A percentile compares a stretch with the other conserved stretches of the same genome.
These are phyloP conservation scores for Colletotrichum gloeosporioides DNA, from an alignment of 2,329 filamentous ascomycete species.

Conservation along the genomic window DNA sequence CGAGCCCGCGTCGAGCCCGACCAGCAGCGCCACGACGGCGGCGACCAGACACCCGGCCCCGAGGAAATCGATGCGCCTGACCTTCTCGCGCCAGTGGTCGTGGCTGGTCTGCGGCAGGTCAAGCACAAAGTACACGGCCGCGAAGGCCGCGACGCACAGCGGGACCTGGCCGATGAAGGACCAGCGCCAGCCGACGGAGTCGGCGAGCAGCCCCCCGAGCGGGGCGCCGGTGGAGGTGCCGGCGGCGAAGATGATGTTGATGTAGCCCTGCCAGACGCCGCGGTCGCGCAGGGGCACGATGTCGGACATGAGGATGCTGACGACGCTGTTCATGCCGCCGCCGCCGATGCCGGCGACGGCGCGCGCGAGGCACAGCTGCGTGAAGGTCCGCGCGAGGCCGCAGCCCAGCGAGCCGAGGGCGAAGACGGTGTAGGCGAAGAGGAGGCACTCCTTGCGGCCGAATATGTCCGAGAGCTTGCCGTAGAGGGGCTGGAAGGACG, in stretches of 20 bases:
- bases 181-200: constrained; percentile 79
- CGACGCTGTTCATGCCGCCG: constrained; percentile 74
- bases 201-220: constrained; percentile 73
- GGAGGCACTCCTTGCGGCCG: constrained; percentile 68
- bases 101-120: constrained; percentile 64
- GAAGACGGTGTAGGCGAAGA: constrained; percentile 70
- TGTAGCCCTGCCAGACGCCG: constrained; percentile 74
- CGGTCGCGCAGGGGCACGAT: constrained; percentile 72
- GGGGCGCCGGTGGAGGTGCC: constrained; percentile 75
- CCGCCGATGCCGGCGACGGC: constrained; percentile 63
- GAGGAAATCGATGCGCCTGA: constrained; percentile 74
- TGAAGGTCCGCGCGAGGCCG: constrained; percentile 67
- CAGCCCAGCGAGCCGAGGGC: constrained; percentile 68
- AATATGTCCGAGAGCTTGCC: constrained; percentile 76
- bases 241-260: constrained; percentile 74
- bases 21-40: constrained; percentile 69
- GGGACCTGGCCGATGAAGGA: constrained; percentile 74
- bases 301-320: constrained; percentile 73
- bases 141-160: constrained; percentile 68
- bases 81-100: constrained; percentile 68
- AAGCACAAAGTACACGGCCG: constrained; percentile 67
- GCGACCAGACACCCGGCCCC: constrained; percentile 70
- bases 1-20: constrained; percentile 75
- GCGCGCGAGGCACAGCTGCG: constrained; percentile 69
- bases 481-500: constrained; percentile 77